Evolutionary conservation across 768 basidiomycete genomes (phyloP), one percentile per base, ranked within the genome.

Genomic region (Galerina marginata): DNA sequence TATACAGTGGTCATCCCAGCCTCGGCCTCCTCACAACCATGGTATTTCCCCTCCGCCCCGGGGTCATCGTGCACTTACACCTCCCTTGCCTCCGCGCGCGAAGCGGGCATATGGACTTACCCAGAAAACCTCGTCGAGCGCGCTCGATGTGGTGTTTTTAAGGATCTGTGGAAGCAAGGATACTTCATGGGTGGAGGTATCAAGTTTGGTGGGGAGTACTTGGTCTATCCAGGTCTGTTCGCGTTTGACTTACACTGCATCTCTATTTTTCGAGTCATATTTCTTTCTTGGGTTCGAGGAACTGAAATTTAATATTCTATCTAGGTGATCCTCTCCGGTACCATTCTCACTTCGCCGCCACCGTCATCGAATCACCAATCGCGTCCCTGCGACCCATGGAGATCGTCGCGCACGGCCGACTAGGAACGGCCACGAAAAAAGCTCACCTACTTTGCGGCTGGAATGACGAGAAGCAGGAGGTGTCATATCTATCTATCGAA

Each of bases 371-470:
- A 11, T 86, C 90, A 6, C 85, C 85, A 2, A 63, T 72, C 48
- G 69, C 86, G 11, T 64, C 80, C 2, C 80, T 99, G 52, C 80
- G 83, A 49, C 95, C 97, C 4, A 92, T 96, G 87, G 95, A 99
- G 73, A 85, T 99, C 47, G 92, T 99, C 23, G 96, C 96, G 0
- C 95, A 95, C 71, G 97, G 97, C 15, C 83, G 97, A 37, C 76
- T 99, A 37, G 97, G 96, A 1, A 99, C 97, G 3, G 97, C 92
- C 10, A 98, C 97, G 9, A 99, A 98, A 75, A 99, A 99, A 75
- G 87, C 94, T 0, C 96, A 98, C 72, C 76, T 99, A 33, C 76
- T 99, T 3, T 97, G 95, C 67, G 86, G 89, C 36, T 97, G 92
- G 90, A 88, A 96, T 67, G 89, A 92, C 38, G 81, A 80, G 51